These are phyloP conservation scores for Fusarium begoniae DNA, from an alignment of 2,329 filamentous ascomycete genomes.

Conservation along the genomic window DNA sequence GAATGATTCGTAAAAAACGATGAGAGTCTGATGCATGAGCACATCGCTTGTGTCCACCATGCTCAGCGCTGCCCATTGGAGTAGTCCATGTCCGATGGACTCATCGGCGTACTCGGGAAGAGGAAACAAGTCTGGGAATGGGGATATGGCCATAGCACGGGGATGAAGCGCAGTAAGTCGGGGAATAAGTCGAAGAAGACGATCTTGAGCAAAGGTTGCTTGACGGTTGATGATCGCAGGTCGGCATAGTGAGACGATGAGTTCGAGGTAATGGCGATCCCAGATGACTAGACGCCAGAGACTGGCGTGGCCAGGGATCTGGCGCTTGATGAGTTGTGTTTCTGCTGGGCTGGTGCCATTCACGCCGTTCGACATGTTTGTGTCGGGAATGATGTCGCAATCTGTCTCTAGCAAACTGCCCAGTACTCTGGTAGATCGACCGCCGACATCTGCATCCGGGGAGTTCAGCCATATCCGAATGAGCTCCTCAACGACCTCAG, in stretches of 20 bases:
- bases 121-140: conserved; percentile 42
- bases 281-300: conserved; percentile 65
- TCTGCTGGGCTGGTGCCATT: conserved; percentile 43
- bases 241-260: conserved; percentile 53
- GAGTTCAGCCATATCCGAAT: conserved; percentile 63
- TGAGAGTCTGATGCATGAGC: conserved; percentile 60
- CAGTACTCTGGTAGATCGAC: conserved; percentile 60
- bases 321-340: conserved; percentile 50
- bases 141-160: conserved; percentile 49
- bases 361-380: conserved; percentile 22
- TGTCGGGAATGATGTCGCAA: conserved; percentile 51
- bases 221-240: conserved; percentile 49
- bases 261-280: conserved; percentile 54
- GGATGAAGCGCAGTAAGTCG: conserved; percentile 60
- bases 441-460: conserved; percentile 64
- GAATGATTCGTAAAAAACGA: conserved; percentile 64
- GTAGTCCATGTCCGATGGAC: conserved; percentile 50
- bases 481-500: conserved; percentile 58
- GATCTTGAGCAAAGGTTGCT: conserved; percentile 61
- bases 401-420: conserved; percentile 66
- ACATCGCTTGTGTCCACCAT: conserved; percentile 62
- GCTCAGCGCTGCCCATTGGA: conserved; percentile 60
- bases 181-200: conserved; percentile 61
- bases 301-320: conserved; percentile 58
- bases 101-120: conserved; percentile 25